Evolutionary conservation across 2,329 filamentous ascomycete species (phyloP).

Genomic region (Hypocrella siamensis): DNA sequence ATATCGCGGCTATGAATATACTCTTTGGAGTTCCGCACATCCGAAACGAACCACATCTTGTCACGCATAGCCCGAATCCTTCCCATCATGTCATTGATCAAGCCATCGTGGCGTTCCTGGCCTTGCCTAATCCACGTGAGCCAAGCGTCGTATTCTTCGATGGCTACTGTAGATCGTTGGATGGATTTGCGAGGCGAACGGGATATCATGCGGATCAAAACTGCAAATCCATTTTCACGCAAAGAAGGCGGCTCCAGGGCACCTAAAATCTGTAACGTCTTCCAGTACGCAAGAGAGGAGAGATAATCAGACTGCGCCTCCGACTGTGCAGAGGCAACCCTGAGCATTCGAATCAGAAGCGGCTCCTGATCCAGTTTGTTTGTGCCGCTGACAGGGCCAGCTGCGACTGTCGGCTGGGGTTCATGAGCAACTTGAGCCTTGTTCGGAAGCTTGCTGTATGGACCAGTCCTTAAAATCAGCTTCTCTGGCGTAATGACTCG

Average conservation of each 20-base stretch:
- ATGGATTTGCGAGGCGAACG: conserved; percentile 56
- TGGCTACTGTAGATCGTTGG: conserved; percentile 51
- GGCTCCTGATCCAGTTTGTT: conserved; percentile 24
- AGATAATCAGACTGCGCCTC: conserved; percentile 70
- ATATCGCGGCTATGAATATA: conserved; percentile 83
- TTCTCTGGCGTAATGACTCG: conserved; percentile 35
- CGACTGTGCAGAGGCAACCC: conserved; percentile 61
- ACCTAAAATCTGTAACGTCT: conserved; percentile 60
- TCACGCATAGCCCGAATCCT: conserved; percentile 64
- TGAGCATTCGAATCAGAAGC: conserved; percentile 56
- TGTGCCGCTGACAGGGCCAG: neutral
- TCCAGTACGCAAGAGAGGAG: conserved; percentile 73
- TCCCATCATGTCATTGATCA: conserved; percentile 60
- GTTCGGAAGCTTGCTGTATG: conserved; percentile 26
- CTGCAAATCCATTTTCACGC: conserved; percentile 52
- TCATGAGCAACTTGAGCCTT: too few species aligned
- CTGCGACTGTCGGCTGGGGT: too few species aligned
- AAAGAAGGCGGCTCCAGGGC: conserved; percentile 44
- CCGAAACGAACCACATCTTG: conserved; percentile 98
- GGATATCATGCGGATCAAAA: conserved; percentile 58
- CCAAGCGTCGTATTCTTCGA: conserved; percentile 69
- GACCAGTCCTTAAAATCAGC: conserved; percentile 41
- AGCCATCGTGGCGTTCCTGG: conserved; percentile 59
- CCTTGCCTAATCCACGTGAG: conserved; percentile 72
- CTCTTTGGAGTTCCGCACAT: conserved; percentile 75